These are phyloP conservation scores for Colletotrichum lindemuthianum DNA, from an alignment of 2,329 filamentous ascomycete species.

Conservation along the genomic window DNA sequence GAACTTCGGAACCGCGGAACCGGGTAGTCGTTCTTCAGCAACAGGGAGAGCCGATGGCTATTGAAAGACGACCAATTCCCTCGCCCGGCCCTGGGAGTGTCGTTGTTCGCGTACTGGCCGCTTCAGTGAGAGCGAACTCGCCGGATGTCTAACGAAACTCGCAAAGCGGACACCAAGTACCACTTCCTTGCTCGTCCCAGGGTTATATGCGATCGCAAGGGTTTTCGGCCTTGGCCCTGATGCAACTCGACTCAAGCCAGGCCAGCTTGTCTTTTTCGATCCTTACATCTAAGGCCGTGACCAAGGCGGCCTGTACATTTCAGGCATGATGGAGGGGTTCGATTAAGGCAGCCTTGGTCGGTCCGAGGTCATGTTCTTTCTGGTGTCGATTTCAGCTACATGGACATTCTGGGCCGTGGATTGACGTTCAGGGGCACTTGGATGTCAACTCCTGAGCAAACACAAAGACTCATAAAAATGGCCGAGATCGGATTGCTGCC, in stretches of 20 bases:
- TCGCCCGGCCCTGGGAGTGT: conserved; percentile 1
- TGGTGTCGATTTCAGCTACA: conserved; percentile 13
- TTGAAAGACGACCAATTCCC: not conserved
- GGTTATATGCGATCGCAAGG: conserved; percentile 47
- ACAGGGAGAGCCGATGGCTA: not conserved
- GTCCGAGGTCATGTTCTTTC: too few species aligned
- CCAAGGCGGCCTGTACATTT: conserved; percentile 40
- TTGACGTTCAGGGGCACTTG: conserved; percentile 7
- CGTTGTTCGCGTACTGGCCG: conserved; percentile 4
- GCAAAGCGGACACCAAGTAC: conserved; percentile 32
- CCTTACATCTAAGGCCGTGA: conserved; percentile 44
- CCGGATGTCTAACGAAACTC: conserved; percentile 7
- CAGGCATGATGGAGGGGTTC: conserved; percentile 43
- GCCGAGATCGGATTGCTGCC: conserved; percentile 10
- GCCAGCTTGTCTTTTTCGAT: conserved; percentile 48
- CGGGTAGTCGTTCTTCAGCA: not conserved
- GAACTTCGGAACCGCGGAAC: not conserved
- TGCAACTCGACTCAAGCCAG: conserved; percentile 42
- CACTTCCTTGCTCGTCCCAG: conserved; percentile 47
- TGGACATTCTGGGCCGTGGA: conserved; percentile 9
- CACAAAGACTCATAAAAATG: conserved; percentile 15
- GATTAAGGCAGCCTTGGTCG: conserved; percentile 36
- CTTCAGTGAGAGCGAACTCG: conserved; percentile 7
- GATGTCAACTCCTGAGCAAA: conserved; percentile 11
- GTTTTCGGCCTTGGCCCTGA: conserved; percentile 47